Conservation (phyloP, 2,329 filamentous ascomycete genomes). For the Colletotrichum falcatum region DNA sequence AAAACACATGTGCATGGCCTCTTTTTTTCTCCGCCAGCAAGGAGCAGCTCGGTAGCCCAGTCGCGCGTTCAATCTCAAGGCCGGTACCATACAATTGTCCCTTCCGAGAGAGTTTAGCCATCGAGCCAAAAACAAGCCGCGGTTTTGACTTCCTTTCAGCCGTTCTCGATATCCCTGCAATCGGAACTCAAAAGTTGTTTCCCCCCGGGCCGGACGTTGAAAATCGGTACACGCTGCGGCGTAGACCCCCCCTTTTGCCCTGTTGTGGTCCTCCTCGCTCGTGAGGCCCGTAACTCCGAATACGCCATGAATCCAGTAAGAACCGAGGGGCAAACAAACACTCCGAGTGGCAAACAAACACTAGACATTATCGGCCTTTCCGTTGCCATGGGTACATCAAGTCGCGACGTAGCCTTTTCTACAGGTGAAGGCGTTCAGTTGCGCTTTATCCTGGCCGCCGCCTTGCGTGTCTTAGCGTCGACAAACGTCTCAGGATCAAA, state of each 20-base stretch:
- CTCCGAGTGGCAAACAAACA: neutral
- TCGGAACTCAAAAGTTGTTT: neutral
- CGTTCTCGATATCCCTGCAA: no score
- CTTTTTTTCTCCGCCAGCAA: neutral
- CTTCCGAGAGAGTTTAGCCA: neutral
- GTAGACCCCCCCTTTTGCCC: neutral
- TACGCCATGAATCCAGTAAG: neutral
- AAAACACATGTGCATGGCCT: neutral
- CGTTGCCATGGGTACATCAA: no score
- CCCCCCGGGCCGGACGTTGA: neutral
- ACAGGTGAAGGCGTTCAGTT: neutral
- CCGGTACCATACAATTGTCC: neutral
- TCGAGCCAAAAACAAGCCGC: no score
- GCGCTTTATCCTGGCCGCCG: neutral
- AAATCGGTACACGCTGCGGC: neutral
- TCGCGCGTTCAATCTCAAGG: neutral
- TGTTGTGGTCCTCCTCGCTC: neutral
- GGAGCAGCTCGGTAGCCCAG: neutral
- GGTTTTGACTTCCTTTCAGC: neutral
- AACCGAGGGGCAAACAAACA: neutral
- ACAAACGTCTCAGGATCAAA: conserved; percentile 61
- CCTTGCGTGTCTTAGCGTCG: conserved; percentile 43
- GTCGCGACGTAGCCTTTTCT: neutral
- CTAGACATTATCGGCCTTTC: neutral
- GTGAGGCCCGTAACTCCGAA: neutral